Percentiles rank a stretch among this genome's conserved stretches.
phyloP scores from a whole-genome alignment of 257 asterid genomes.

The Solanum clarkiae region DNA sequence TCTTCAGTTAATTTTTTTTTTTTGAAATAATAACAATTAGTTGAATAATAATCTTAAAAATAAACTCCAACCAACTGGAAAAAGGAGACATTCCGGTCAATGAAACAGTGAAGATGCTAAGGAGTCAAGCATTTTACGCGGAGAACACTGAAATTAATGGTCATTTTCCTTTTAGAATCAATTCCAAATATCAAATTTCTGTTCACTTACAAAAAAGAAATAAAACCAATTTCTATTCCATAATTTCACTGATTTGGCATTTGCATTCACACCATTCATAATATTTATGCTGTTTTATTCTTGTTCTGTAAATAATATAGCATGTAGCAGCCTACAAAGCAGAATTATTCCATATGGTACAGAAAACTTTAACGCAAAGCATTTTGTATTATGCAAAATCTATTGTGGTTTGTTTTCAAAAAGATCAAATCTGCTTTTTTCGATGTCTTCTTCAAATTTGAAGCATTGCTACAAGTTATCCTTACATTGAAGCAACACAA shows the following conservation, averaged over 20 bases:
- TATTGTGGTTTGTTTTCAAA: too few species aligned
- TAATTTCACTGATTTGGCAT: background rate
- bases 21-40: too few species aligned
- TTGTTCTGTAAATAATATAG: background rate
- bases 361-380: background rate
- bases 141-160: background rate
- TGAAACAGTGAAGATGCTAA: background rate
- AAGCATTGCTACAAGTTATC: too few species aligned
- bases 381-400: too few species aligned
- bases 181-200: background rate
- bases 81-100: background rate
- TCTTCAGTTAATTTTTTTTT: too few species aligned
- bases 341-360: background rate
- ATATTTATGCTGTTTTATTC: background rate
- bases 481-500: too few species aligned
- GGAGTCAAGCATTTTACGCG: background rate
- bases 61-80: background rate
- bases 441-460: too few species aligned
- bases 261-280: background rate
- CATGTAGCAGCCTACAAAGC: background rate
- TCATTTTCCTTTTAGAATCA: background rate
- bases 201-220: background rate
- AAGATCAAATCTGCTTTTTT: too few species aligned
- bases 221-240: background rate
- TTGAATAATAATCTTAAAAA: too few species aligned